Evolutionary conservation across 2,329 filamentous ascomycete genomes (phyloP).

Genomic region (Tetracladium maxilliforme): DNA sequence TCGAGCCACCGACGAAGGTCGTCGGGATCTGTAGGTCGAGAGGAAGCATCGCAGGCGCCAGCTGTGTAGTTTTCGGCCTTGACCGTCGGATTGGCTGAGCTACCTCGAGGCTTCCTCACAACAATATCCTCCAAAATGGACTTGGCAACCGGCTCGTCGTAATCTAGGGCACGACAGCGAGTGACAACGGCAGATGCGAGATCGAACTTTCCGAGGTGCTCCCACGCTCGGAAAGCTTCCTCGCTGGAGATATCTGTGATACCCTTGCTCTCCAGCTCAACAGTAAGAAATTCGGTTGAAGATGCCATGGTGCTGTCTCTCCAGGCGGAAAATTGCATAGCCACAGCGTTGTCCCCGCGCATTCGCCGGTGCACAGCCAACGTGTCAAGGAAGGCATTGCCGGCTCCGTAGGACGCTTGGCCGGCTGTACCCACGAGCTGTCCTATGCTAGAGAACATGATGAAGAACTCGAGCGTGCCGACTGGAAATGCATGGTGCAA

Average conservation of each 20-base stretch:
- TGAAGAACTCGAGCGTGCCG: constrained; percentile 19
- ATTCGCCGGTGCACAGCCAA: constrained; percentile 13
- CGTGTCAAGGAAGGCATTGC: constrained; percentile 19
- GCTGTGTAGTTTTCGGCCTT: too few species aligned
- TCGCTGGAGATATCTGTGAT: constrained; percentile 23
- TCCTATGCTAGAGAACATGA: constrained; percentile 13
- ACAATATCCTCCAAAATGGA: constrained; percentile 15
- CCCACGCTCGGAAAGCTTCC: constrained; percentile 26
- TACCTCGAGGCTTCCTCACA: constrained; percentile 6
- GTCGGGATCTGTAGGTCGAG: too few species aligned
- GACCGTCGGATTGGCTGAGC: constrained; percentile 1
- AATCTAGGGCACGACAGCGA: constrained; percentile 14
- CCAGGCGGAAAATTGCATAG: constrained; percentile 27
- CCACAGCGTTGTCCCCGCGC: constrained; percentile 22
- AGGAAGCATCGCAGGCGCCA: too few species aligned
- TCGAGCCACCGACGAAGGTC: too few species aligned
- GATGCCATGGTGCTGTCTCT: constrained; percentile 21
- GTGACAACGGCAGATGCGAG: constrained; percentile 22
- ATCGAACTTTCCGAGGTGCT: constrained; percentile 17
- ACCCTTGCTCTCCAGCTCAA: constrained; percentile 23
- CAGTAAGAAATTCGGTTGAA: constrained; percentile 19
- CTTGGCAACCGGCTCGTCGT: constrained; percentile 12
- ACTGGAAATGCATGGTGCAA: constrained; percentile 16
- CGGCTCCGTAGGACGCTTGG: constrained; percentile 21
- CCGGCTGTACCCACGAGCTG: constrained; percentile 14